Evolutionary conservation across 768 basidiomycete genomes (phyloP).

Genomic region (Rhizopogon vulgaris): DNA sequence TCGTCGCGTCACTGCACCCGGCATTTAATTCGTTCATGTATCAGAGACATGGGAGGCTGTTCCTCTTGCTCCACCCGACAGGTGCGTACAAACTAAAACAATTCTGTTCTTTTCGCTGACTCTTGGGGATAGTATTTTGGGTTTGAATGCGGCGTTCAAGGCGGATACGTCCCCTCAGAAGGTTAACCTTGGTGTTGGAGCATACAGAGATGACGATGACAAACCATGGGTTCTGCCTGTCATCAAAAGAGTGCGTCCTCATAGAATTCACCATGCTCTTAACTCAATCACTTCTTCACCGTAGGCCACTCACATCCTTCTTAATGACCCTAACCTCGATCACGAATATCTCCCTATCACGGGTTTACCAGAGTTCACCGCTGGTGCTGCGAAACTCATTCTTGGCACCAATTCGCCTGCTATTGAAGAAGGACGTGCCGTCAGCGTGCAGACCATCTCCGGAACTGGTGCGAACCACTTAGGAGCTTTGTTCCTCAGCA

Average conservation of each 20-base stretch:
- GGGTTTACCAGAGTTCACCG: conserved; percentile 77
- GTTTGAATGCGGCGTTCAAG: conserved; percentile 87
- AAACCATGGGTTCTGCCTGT: conserved; percentile 93
- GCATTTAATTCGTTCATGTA: not conserved
- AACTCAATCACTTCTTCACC: conserved; percentile 1
- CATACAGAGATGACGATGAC: conserved; percentile 81
- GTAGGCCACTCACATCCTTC: conserved; percentile 68
- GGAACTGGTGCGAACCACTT: conserved; percentile 96
- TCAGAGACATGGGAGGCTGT: conserved; percentile 72
- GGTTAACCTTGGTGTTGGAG: conserved; percentile 90
- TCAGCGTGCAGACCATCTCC: conserved; percentile 88
- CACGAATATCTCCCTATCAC: conserved; percentile 94
- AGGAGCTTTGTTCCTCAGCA: conserved; percentile 79
- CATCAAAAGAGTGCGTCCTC: conserved; percentile 65
- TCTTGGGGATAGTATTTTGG: conserved; percentile 63
- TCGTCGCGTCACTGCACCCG: conserved; percentile 6
- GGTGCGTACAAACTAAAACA: conserved; percentile 34
- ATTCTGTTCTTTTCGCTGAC: conserved; percentile 1
- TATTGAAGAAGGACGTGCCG: conserved; percentile 63
- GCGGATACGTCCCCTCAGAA: conserved; percentile 69
- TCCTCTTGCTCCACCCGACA: conserved; percentile 81
- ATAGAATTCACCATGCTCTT: not conserved
- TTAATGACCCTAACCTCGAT: conserved; percentile 69
- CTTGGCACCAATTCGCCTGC: conserved; percentile 69
- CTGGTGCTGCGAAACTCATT: conserved; percentile 77